Base-by-base conservation (phyloP, 306 rosid genomes). In the Prunus dulcis region DNA sequence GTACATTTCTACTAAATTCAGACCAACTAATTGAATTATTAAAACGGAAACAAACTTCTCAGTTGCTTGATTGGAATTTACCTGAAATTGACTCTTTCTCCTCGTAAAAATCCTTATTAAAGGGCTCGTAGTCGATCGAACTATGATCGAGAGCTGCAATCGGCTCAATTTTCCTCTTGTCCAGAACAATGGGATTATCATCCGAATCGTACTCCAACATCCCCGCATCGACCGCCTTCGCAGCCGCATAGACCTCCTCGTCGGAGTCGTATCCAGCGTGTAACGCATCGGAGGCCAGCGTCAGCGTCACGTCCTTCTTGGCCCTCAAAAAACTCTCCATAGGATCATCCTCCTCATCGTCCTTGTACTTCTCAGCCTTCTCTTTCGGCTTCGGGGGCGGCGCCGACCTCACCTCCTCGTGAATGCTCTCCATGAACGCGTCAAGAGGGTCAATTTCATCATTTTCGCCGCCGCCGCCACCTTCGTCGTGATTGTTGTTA, bases 171-270 rank as follows among this genome's bases (percentile, higher is more conserved):
- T 88, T 91, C 91, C 83, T 95, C 89, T 86, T 92, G 58, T 95
- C 99, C 11, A 86, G 1, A 74, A 95, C 84, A 28, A 92, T 60
- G 38, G 94, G 91, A 80, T 95, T 95, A 80, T 95, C 99, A 62
- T 95, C 99, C 8, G 97, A 90, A 81, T 95, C 97, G 65, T 95
- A 95, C 84, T 95, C 99, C 19, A 95, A 1, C 93, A 88, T 41
- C 58, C 97, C 99, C 11, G 97, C 99, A 58, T 95, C 99, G 3
- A 95, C 91, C 5, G 97, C 97, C 79, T 95, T 95, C 0, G 99
- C 99, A 11, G 99, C 99, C 0, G 99, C 99, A 75, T 95, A 95
- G 65, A 95, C 99, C 92, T 95, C 99, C 78, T 95, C 97, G 15
- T 95, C 99, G 13, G 99, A 92, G 69, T 92, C 90, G 32, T 95